phyloP scores from a whole-genome alignment of 306 rosid species.

The Cercis canadensis region DNA sequence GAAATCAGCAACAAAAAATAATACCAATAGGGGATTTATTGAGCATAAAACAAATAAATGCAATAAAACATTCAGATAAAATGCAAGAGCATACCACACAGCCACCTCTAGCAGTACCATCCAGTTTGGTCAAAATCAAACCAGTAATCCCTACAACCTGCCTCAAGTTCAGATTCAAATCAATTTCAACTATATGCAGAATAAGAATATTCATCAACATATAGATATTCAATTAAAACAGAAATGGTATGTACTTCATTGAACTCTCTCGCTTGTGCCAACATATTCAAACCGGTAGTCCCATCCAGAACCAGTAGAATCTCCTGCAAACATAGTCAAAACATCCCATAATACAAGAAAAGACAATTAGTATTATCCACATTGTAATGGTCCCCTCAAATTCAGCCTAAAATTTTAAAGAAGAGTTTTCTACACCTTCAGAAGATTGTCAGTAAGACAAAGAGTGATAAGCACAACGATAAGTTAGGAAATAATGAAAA shows the following conservation, averaged over 20 bases:
- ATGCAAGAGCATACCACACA: constrained; percentile 54
- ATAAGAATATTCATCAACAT: constrained; percentile 1
- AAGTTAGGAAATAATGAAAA: too few relatives aligned
- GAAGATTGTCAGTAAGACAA: too few relatives aligned
- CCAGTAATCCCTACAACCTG: constrained; percentile 71
- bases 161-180: background rate
- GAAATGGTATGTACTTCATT: constrained; percentile 71
- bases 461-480: too few relatives aligned
- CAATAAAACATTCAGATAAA: background rate
- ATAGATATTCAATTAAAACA: constrained; percentile 30
- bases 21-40: background rate
- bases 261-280: constrained; percentile 95
- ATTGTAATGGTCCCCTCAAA: too few relatives aligned
- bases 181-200: constrained; percentile 1
- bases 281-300: constrained; percentile 97
- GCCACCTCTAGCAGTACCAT: constrained; percentile 75
- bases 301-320: constrained; percentile 95
- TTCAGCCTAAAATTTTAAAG: too few relatives aligned
- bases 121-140: constrained; percentile 64
- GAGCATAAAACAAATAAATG: background rate
- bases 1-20: too few relatives aligned
- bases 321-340: constrained; percentile 63
- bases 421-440: too few relatives aligned
- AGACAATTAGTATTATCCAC: too few relatives aligned
- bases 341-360: background rate